Conservation (phyloP, 768 basidiomycete species). For the Solioccasus polychromus region DNA sequence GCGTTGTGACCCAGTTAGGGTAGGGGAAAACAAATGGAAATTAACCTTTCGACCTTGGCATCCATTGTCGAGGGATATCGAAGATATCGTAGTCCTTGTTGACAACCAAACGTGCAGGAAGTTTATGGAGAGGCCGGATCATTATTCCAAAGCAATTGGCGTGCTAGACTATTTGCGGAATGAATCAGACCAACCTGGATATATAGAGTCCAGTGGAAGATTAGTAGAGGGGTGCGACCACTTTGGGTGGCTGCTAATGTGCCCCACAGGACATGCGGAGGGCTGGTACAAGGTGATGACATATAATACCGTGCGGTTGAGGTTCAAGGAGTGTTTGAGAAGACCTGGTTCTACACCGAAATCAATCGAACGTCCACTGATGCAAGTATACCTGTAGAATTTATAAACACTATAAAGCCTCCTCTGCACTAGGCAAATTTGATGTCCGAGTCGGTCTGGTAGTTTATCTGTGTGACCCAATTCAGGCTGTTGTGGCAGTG, state of each 20-base stretch:
- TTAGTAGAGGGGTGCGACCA: background rate
- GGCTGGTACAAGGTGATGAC: background rate
- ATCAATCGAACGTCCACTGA: background rate
- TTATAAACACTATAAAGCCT: too few species aligned
- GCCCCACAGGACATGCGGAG: background rate
- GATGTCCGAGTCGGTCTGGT: too few species aligned
- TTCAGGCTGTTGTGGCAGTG: too few species aligned
- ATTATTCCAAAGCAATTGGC: background rate
- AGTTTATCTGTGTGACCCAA: too few species aligned
- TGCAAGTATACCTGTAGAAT: background rate
- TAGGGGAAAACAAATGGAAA: background rate
- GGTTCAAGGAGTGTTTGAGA: background rate
- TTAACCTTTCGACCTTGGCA: background rate
- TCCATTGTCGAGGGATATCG: background rate
- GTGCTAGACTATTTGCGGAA: constrained; percentile 1
- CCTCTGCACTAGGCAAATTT: too few species aligned
- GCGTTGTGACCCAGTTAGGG: background rate
- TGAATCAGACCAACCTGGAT: background rate
- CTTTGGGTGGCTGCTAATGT: constrained; percentile 1
- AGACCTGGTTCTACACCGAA: background rate
- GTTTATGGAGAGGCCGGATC: background rate
- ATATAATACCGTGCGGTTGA: background rate
- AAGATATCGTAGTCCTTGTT: background rate
- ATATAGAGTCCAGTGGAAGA: background rate
- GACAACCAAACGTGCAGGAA: background rate